These are phyloP conservation scores for Fusarium goolgardi DNA, from an alignment of 2,329 filamentous ascomycete species.

Conservation along the genomic window DNA sequence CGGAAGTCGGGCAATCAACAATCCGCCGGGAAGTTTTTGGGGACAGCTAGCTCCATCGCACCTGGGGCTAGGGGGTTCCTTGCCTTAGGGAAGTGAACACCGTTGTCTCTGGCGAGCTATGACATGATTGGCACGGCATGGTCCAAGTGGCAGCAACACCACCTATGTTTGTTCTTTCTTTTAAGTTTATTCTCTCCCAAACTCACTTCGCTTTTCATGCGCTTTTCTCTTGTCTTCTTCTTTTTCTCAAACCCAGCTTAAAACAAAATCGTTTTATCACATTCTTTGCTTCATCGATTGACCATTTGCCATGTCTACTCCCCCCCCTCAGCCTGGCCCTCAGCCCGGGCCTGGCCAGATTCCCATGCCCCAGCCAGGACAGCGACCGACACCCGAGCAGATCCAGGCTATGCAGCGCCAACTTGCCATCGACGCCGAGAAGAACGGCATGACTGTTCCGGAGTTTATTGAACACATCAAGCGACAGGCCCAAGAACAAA, in stretches of 20 bases:
- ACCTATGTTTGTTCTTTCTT: slow-evolving; percentile 34
- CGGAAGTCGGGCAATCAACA: slow-evolving; percentile 48
- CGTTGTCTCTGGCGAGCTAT: slow-evolving; percentile 49
- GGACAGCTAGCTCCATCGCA: not conserved
- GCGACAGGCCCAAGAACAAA: slow-evolving; percentile 65
- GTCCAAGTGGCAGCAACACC: slow-evolving; percentile 40
- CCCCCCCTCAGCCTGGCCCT: slow-evolving; percentile 46
- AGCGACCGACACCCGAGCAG: slow-evolving; percentile 81
- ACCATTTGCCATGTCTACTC: slow-evolving; percentile 46
- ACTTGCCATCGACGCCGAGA: slow-evolving; percentile 83
- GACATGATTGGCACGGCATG: slow-evolving; percentile 44
- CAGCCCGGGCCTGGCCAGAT: slow-evolving; percentile 47
- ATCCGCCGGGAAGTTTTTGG: slow-evolving; percentile 43
- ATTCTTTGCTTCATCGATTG: slow-evolving; percentile 21
- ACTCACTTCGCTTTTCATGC: slow-evolving; percentile 25
- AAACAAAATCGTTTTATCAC: slow-evolving; percentile 27
- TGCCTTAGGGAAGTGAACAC: slow-evolving; percentile 52
- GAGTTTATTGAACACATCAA: slow-evolving; percentile 82
- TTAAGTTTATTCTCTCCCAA: slow-evolving; percentile 1
- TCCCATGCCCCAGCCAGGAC: slow-evolving; percentile 54
- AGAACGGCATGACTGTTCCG: slow-evolving; percentile 84
- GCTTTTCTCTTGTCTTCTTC: slow-evolving; percentile 17
- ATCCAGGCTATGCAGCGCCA: slow-evolving; percentile 86
- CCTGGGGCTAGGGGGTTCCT: not conserved
- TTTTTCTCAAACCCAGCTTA: slow-evolving; percentile 22